These are phyloP conservation scores for Triticum timopheevii DNA, from an alignment of 176 grass and related monocot species.

Conservation along the genomic window DNA sequence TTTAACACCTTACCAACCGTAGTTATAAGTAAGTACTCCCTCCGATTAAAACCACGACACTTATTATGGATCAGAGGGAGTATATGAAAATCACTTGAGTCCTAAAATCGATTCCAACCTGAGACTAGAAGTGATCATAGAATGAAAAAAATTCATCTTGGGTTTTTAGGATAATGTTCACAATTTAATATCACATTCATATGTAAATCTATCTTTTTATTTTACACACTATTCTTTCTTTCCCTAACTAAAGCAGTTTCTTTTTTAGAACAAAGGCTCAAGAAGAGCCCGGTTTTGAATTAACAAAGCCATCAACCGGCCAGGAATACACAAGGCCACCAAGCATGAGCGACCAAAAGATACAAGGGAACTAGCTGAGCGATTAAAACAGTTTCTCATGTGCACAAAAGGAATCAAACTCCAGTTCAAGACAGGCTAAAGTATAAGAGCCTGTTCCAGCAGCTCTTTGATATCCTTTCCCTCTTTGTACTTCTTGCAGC, in stretches of 20 bases:
- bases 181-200: conserved; percentile 13
- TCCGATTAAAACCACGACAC: no score
- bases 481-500: conserved; percentile 83
- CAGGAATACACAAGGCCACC: no score
- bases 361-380: no score
- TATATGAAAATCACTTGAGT: neutral
- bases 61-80: no score
- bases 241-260: neutral
- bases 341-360: no score
- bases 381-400: neutral
- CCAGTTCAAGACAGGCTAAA: neutral
- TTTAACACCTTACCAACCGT: neutral
- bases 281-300: no score
- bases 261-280: no score
- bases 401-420: neutral
- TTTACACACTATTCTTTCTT: neutral
- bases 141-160: neutral
- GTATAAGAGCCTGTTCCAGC: conserved; percentile 64
- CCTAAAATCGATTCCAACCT: neutral
- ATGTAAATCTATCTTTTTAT: neutral
- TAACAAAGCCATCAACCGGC: no score
- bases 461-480: conserved; percentile 92
- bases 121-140: neutral
- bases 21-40: neutral
- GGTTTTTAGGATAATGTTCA: neutral